phyloP scores from a whole-genome alignment of 2,329 filamentous ascomycete genomes.

The Onygena corvina region DNA sequence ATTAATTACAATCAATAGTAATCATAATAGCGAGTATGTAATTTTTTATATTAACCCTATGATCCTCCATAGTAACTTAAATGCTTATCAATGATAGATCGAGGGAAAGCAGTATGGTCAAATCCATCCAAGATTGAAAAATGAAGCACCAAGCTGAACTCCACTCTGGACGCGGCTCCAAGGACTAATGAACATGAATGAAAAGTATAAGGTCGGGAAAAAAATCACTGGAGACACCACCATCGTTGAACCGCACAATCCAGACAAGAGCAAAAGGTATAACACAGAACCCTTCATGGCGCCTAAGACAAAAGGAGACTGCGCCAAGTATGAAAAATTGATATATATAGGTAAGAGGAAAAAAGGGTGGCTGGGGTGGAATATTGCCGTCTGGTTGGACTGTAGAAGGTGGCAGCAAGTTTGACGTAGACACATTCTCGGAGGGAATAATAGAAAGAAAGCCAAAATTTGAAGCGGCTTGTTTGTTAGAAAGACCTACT shows the following conservation, averaged over 20 bases:
- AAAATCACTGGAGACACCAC: neutral
- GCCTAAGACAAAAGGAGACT: neutral
- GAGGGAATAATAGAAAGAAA: no score
- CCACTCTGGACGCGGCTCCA: slow-evolving; percentile 5
- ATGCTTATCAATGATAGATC: neutral
- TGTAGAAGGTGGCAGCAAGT: no score
- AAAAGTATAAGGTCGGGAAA: neutral
- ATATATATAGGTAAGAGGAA: neutral
- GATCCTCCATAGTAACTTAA: slow-evolving; percentile 4
- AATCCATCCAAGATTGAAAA: slow-evolving; percentile 1
- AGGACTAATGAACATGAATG: neutral
- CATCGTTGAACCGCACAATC: neutral
- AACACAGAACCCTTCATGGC: neutral
- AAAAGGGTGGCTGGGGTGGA: no score
- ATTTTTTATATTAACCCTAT: slow-evolving; percentile 8
- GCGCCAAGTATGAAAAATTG: neutral
- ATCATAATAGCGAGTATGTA: neutral
- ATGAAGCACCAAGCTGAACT: neutral
- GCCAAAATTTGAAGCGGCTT: no score
- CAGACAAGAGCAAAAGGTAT: neutral
- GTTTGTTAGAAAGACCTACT: no score
- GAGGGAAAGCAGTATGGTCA: neutral
- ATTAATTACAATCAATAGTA: no score
- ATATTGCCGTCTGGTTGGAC: no score
- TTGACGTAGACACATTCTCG: no score